Evolutionary conservation across 2,329 filamentous ascomycete genomes (phyloP), one percentile per base, ranked within the genome.

Genomic region (Endothia cerciana): DNA sequence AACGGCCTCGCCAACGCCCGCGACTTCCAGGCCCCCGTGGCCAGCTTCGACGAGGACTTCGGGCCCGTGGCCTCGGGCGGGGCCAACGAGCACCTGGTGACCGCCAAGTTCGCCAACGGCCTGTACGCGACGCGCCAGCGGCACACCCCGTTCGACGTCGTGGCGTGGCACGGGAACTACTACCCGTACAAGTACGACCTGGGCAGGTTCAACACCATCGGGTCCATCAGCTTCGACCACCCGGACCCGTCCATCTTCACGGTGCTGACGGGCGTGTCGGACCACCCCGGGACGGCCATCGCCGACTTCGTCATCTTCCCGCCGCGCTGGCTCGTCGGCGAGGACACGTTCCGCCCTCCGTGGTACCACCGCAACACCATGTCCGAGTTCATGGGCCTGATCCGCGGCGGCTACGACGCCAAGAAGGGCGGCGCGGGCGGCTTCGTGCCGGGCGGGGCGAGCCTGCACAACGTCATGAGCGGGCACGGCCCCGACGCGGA

Each of bases 161-260:
- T 93, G 3, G 90, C 88, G 3, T 94, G 91, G 91, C 91, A 94
- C 73, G 91, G 91, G 55, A 91, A 87, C 69, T 93, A 93, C 77
- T 90, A 90, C 68, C 91, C 91, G 0, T 92, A 88, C 83, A 94
- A 94, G 78, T 94, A 94, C 79, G 91, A 93, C 72, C 83, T 94
- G 0, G 89, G 89, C 33, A 87, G 90, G 40, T 94, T 93, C 82
- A 91, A 89, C 78, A 87, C 87, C 53, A 88, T 94, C 55, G 91
- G 91, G 25, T 87, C 83, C 63, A 87, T 92, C 70, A 90, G 87
- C 8, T 92, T 87, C 73, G 91, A 94, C 75, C 91, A 94, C 73
- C 90, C 90, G 0, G 91, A 94, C 73, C 91, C 91, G 0, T 89
- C 85, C 69, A 93, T 94, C 75, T 94, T 90, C 78, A 93, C 87